Base-by-base conservation (phyloP, 176 grass and related monocot genomes). In the Poa annua region DNA sequence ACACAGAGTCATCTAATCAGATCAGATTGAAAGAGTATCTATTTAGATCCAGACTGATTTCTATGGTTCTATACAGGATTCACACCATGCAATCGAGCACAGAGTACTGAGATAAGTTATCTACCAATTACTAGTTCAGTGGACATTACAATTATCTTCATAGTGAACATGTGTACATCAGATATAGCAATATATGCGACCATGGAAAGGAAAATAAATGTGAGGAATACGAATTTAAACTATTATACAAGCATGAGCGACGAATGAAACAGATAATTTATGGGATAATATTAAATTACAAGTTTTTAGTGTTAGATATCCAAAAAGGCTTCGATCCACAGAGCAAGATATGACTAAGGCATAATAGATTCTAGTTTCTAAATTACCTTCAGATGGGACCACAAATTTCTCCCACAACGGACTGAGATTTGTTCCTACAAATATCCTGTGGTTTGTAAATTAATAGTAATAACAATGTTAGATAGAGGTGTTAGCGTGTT, bases 371-470 rank as follows among this genome's bases (percentile, higher is more conserved):
- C 21, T 72, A 72, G 22, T 42, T 34, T 11, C 55, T 17, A 78
- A 60, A 56, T 85, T 93, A 98, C 96, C 96, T 86, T 91, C 42
- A 41, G 85, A 93, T n/a, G 87, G 61, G 67, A 93, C 66, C 54
- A 95, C 85, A 95, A 95, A 95, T 0, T 88, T 93, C 66, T 93
- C 83, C 92, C 96, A 98, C 33, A 59, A 71, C 59, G 92, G 92
- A 93, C 90, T 98, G 53, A 98, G 85, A 77, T 95, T 98, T 87
- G 96, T 95, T 86, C 92, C 96, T 66, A 95, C 87, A 90, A 95
- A 98, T 90, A 92, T 93, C 83, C 96, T 98, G 88, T 82, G 53
- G 76, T 38, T 41, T 85, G 74, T 12, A 82, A 80, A 24, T n/a
- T 76, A 78, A 87, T 22, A 55, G 2, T 6, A 15, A 63, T 32